These are phyloP conservation scores for Prunus padus DNA, from an alignment of 306 rosid genomes.

Conservation along the genomic window DNA sequence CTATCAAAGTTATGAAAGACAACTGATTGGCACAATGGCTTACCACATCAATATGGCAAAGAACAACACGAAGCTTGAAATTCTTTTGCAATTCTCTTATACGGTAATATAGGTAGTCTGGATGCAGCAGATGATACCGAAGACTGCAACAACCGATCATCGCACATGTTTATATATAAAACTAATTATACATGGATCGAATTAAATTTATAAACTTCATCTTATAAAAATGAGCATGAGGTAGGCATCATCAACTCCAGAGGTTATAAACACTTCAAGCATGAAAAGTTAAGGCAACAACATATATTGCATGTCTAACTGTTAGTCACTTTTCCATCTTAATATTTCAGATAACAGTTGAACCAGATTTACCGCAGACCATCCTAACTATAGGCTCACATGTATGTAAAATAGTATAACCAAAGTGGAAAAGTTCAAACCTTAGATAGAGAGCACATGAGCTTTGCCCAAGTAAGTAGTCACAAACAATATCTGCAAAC, in stretches of 20 bases:
- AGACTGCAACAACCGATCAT: conserved; percentile 65
- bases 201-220: not conserved
- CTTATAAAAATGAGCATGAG: not conserved
- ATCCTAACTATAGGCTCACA: not conserved
- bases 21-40: conserved; percentile 19
- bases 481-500: conserved; percentile 90
- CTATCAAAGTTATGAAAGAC: conserved; percentile 1
- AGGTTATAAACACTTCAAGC: conserved; percentile 6
- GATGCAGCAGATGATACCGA: conserved; percentile 95
- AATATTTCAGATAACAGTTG: not conserved
- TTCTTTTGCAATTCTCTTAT: conserved; percentile 91
- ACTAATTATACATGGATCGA: conserved; percentile 18
- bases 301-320: not conserved
- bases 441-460: conserved; percentile 94
- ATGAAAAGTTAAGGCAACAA: conserved; percentile 2
- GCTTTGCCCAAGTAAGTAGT: conserved; percentile 83
- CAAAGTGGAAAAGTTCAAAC: conserved; percentile 35
- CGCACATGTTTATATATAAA: conserved; percentile 19
- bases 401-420: not conserved
- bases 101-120: conserved; percentile 86
- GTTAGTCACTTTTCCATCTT: not conserved
- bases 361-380: not conserved
- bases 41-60: conserved; percentile 97
- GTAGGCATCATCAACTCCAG: conserved; percentile 1
- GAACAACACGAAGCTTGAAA: conserved; percentile 83